These are phyloP conservation scores for Metschnikowia continentalis DNA, from an alignment of 805 yeast species.

Conservation along the genomic window DNA sequence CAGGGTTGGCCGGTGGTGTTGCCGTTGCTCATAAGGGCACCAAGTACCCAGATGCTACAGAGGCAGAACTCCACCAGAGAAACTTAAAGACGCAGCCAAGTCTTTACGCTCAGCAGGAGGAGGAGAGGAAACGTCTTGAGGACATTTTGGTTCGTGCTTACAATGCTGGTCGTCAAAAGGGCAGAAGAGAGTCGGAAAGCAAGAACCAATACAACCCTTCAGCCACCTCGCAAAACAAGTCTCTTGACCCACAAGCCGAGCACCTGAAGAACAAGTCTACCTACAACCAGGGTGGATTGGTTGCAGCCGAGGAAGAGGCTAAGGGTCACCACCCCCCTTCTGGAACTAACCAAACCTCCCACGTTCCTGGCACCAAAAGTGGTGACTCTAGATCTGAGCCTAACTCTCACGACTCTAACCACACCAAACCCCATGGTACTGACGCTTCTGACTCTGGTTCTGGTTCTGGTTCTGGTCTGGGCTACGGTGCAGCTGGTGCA, in stretches of 20 bases:
- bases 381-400: not conserved
- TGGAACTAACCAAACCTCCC: not conserved
- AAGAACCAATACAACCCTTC: slow-evolving; percentile 2
- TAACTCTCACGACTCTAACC: not conserved
- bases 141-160: slow-evolving; percentile 17
- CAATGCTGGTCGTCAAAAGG: slow-evolving; percentile 18
- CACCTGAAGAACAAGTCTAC: slow-evolving; percentile 31
- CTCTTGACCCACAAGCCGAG: slow-evolving; percentile 20
- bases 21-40: slow-evolving; percentile 10
- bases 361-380: not conserved
- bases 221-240: slow-evolving; percentile 6
- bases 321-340: not conserved
- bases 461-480: not conserved
- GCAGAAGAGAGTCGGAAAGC: slow-evolving; percentile 3
- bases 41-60: slow-evolving; percentile 23
- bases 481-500: not conserved
- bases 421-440: not conserved
- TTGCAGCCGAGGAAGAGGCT: slow-evolving; percentile 18
- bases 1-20: slow-evolving; percentile 15
- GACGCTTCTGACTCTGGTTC: not conserved
- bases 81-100: slow-evolving; percentile 24
- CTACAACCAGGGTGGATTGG: slow-evolving; percentile 26
- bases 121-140: slow-evolving; percentile 9
- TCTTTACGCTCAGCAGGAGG: slow-evolving; percentile 16
- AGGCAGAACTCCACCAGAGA: slow-evolving; percentile 17